These are phyloP conservation scores for Emergomyces africanus DNA, from an alignment of 2,329 filamentous ascomycete species.

Conservation along the genomic window DNA sequence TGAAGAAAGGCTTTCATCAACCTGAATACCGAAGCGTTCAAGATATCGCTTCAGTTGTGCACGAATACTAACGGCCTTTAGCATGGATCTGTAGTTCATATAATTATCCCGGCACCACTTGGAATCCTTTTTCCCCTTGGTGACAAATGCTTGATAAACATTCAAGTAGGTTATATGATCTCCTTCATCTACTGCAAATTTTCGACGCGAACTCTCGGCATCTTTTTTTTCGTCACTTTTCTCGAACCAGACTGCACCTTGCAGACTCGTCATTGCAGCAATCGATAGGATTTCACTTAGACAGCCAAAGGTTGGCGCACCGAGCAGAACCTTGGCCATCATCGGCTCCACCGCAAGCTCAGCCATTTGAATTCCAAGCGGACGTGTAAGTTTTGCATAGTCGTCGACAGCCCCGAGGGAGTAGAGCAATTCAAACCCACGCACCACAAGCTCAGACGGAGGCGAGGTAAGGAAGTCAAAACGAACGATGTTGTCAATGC, in stretches of 20 bases:
- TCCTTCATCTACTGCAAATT: constrained; percentile 84
- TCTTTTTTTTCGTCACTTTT: constrained; percentile 62
- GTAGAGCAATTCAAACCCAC: constrained; percentile 77
- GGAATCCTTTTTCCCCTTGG: constrained; percentile 66
- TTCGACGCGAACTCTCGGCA: constrained; percentile 60
- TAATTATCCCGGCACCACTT: constrained; percentile 80
- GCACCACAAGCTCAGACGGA: constrained; percentile 69
- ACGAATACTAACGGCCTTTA: constrained; percentile 70
- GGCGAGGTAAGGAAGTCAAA: constrained; percentile 84
- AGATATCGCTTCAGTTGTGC: constrained; percentile 77
- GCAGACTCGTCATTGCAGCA: constrained; percentile 83
- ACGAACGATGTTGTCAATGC: constrained; percentile 84
- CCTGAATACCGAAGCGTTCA: constrained; percentile 65
- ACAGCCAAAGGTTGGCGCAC: constrained; percentile 61
- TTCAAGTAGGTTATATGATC: constrained; percentile 90
- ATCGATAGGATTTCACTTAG: constrained; percentile 80
- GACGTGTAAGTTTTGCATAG: constrained; percentile 79
- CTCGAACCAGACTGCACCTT: constrained; percentile 65
- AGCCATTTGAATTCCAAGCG: constrained; percentile 82
- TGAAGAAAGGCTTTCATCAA: constrained; percentile 45
- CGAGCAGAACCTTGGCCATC: constrained; percentile 80
- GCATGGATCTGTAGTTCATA: constrained; percentile 76
- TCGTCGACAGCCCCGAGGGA: constrained; percentile 76
- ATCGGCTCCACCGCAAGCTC: constrained; percentile 89
- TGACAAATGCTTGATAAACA: constrained; percentile 80